Base-by-base conservation (phyloP, 2,329 filamentous ascomycete species). In the Alternaria sp. region DNA sequence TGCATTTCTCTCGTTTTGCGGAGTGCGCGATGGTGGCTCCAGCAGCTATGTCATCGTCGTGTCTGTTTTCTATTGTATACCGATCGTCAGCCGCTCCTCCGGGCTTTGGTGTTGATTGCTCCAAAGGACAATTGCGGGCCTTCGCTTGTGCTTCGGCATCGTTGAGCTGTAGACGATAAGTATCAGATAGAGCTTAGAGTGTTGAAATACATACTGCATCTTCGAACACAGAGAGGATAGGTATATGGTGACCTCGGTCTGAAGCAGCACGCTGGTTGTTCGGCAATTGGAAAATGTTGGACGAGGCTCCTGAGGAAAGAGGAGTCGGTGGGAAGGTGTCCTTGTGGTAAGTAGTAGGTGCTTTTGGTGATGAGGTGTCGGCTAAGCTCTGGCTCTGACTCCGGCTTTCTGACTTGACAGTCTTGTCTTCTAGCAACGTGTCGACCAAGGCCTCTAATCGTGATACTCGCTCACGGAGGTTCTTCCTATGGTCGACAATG, bases 401-500 rank as follows among this genome's bases (percentile, higher is more conserved):
- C 30, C 60, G 71, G 51, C 67, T 71, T 51, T 75, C 71, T 21
- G 73, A 74, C 66, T 78, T 77, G 54, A 73, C 65, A 3, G 63
- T 72, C 65, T 78, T 78, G 11, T 80, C 75, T 55, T 79, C 75
- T 23, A 82, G 71, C 25, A 82, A 65, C 2, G 74, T 73, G 50
- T 82, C 80, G 26, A 82, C 73, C 47, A 82, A 69, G 23, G 80
- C 77, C 59, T 82, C 81, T 14, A 82, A 69, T 14, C 79, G 75
- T n/a, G 80, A 81, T 5, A 82, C 80, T 30, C 81, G 69, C 58
- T 82, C 80, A 50, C 81, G 77, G 18, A 82, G 78, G 65, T 82
- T 82, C 71, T 82, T 82, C 63, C 80, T 74, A 25, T 82, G 78
- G 55, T 82, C 80, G 45, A 81, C 78, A 26, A 82, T 70, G 50